These are phyloP conservation scores for Myriosclerotinia duriaeana DNA, from an alignment of 2,329 filamentous ascomycete species.

Conservation along the genomic window DNA sequence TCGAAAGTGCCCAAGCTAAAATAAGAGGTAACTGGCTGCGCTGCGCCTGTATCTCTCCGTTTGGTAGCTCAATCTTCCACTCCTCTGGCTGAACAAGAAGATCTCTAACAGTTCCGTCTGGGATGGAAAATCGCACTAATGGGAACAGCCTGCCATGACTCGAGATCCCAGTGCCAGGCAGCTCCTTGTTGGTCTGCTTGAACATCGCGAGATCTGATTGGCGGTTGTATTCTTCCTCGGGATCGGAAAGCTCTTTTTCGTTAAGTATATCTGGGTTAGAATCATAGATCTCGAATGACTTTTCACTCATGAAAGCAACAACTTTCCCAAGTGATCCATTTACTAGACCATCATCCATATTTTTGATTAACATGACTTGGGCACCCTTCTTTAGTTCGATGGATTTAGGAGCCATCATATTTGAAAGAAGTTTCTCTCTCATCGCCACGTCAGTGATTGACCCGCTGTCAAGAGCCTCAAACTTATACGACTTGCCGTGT, in stretches of 20 bases:
- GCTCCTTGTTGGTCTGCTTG: constrained; percentile 36
- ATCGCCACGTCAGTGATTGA: constrained; percentile 61
- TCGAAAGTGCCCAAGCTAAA: constrained; percentile 92
- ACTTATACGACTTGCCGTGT: constrained; percentile 65
- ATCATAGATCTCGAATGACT: constrained; percentile 58
- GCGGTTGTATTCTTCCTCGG: constrained; percentile 39
- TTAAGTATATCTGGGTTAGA: constrained; percentile 57
- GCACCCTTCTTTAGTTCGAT: constrained; percentile 86
- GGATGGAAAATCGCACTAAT: constrained; percentile 77
- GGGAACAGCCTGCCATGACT: constrained; percentile 65
- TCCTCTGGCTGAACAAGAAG: constrained; percentile 83
- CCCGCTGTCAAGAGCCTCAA: constrained; percentile 73
- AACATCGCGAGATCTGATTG: constrained; percentile 45
- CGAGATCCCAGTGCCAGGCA: constrained; percentile 39
- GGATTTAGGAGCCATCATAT: constrained; percentile 86
- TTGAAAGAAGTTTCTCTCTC: constrained; percentile 75
- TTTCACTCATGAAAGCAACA: constrained; percentile 72
- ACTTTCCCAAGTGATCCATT: constrained; percentile 93
- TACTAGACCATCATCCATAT: constrained; percentile 89
- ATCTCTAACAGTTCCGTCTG: constrained; percentile 72
- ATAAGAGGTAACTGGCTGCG: constrained; percentile 83
- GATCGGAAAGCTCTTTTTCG: constrained; percentile 46
- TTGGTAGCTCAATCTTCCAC: constrained; percentile 97
- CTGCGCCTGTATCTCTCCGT: constrained; percentile 87
- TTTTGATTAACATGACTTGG: constrained; percentile 99